These are phyloP conservation scores for Crotalaria pallida DNA, from an alignment of 306 rosid species.

Conservation along the genomic window DNA sequence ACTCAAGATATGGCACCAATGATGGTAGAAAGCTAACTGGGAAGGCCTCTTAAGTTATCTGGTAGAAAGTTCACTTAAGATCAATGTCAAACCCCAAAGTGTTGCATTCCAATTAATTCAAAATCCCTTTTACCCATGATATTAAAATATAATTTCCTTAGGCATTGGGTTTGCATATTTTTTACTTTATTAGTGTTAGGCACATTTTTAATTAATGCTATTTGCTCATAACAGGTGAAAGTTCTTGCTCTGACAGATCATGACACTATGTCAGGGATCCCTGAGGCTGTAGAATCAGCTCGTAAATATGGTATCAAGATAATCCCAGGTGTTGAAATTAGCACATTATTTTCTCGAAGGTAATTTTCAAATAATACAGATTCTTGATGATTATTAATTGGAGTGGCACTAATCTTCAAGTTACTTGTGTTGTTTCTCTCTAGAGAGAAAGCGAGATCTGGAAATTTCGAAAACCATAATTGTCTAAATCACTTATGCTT, in stretches of 20 bases:
- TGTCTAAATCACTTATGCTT: not conserved
- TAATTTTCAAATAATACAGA: conserved; percentile 19
- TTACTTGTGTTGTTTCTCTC: conserved; percentile 7
- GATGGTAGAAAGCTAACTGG: not conserved
- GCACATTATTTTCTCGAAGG: conserved; percentile 73
- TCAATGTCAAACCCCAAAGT: not conserved
- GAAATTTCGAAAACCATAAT: not conserved
- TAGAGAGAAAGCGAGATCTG: not conserved
- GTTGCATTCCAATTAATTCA: not conserved
- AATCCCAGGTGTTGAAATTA: conserved; percentile 96
- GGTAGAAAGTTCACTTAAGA: not conserved
- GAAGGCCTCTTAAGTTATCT: not conserved
- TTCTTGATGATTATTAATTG: not conserved
- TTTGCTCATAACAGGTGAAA: conserved; percentile 87
- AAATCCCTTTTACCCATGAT: not conserved
- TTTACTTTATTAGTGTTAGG: not conserved
- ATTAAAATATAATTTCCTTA: not conserved
- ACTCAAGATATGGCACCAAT: not conserved
- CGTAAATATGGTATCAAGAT: conserved; percentile 79
- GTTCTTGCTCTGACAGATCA: conserved; percentile 99
- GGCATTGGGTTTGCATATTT: not conserved
- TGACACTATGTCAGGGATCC: conserved; percentile 92
- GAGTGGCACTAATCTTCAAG: not conserved
- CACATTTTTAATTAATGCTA: conserved; percentile 40
- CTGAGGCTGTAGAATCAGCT: conserved; percentile 86